Conservation (phyloP, 2,329 filamentous ascomycete genomes). For the Fusarium xylarioides region DNA sequence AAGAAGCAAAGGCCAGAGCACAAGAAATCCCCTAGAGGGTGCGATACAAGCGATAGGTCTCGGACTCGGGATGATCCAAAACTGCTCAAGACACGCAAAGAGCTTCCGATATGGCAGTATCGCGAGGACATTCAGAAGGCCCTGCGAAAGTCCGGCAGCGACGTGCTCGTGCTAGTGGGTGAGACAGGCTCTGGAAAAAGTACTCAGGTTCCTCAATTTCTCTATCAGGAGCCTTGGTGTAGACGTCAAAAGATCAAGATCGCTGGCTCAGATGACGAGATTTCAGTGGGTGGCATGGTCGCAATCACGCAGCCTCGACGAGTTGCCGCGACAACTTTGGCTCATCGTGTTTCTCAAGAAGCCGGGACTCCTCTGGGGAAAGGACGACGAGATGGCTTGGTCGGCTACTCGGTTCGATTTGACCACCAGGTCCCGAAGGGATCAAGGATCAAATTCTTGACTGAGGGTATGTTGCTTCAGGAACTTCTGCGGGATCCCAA, state of each 20-base stretch:
- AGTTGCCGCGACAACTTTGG: conserved; percentile 92
- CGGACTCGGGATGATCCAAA: conserved; percentile 43
- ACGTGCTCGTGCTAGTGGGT: conserved; percentile 86
- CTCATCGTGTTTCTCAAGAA: conserved; percentile 86
- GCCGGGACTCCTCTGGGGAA: conserved; percentile 62
- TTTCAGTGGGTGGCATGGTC: conserved; percentile 78
- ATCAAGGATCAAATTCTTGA: conserved; percentile 92
- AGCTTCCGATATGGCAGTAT: conserved; percentile 83
- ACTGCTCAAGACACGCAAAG: conserved; percentile 63
- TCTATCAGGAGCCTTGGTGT: conserved; percentile 84
- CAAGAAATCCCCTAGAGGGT: conserved; percentile 13
- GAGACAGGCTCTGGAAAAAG: conserved; percentile 98
- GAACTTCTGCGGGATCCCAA: conserved; percentile 88
- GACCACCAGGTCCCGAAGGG: conserved; percentile 84
- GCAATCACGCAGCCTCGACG: conserved; percentile 94
- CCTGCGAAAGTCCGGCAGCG: conserved; percentile 63
- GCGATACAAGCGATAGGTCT: conserved; percentile 9
- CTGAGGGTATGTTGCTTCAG: conserved; percentile 94
- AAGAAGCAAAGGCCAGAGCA: neutral
- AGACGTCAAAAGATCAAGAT: conserved; percentile 64
- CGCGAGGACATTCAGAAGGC: conserved; percentile 73
- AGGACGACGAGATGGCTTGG: conserved; percentile 57
- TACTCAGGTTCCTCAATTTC: conserved; percentile 93
- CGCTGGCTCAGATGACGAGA: conserved; percentile 49
- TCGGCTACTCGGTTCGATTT: conserved; percentile 96